Conservation (phyloP, 306 rosid genomes). For the Lathyrus tuberosus region DNA sequence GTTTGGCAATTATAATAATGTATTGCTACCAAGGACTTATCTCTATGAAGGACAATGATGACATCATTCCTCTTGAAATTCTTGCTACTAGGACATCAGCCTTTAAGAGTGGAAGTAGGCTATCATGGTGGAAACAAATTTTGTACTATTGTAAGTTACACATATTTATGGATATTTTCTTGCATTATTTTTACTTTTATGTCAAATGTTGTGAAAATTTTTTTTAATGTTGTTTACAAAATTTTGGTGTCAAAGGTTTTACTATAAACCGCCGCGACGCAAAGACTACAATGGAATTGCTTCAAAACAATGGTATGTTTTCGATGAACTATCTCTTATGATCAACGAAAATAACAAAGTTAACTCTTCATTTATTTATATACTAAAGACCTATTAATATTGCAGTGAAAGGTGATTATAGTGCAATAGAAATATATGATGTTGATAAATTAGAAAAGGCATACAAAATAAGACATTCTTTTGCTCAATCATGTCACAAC, state of each 20-base stretch:
- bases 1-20: constrained; percentile 36
- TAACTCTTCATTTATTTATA: no score
- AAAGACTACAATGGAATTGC: background rate
- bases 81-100: constrained; percentile 40
- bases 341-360: no score
- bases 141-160: constrained; percentile 32
- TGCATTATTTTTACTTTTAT: background rate
- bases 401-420: background rate
- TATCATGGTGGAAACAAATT: constrained; percentile 33
- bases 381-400: background rate
- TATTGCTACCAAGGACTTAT: background rate
- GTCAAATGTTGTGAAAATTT: background rate
- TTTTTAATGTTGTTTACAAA: background rate
- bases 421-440: background rate
- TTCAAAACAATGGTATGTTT: no score
- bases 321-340: no score
- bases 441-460: background rate
- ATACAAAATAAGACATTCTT: background rate
- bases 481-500: background rate
- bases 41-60: background rate
- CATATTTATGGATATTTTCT: no score
- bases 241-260: background rate
- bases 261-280: background rate
- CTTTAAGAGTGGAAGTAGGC: constrained; percentile 36
- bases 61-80: constrained; percentile 30